Evolutionary conservation across 1,284 basidiomycete species (phyloP).

Genomic region (Phellinidium pouzarii): DNA sequence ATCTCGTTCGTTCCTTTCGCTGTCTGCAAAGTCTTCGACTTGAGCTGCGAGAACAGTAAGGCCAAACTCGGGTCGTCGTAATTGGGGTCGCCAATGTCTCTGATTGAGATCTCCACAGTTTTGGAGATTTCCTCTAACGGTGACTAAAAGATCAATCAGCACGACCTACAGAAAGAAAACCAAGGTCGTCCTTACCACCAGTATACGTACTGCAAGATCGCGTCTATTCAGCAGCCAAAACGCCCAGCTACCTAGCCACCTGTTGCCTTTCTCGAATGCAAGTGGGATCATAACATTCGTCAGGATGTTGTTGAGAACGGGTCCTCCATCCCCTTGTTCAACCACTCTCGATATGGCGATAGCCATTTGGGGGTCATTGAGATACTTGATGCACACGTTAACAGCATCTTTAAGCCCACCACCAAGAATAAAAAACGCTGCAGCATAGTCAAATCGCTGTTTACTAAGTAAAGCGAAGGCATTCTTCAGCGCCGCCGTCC

Average conservation of each 20-base stretch:
- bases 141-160: constrained; percentile 41
- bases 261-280: constrained; percentile 81
- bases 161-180: not conserved
- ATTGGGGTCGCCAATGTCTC: constrained; percentile 74
- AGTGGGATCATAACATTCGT: constrained; percentile 72
- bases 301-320: constrained; percentile 67
- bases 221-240: constrained; percentile 86
- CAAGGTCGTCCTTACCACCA: constrained; percentile 58
- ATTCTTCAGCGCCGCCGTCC: constrained; percentile 92
- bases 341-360: constrained; percentile 80
- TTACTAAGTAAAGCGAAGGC: constrained; percentile 91
- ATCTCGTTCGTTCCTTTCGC: constrained; percentile 89
- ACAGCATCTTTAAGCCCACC: constrained; percentile 87
- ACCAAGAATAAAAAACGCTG: constrained; percentile 94
- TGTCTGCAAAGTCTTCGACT: constrained; percentile 84
- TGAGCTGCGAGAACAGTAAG: constrained; percentile 84
- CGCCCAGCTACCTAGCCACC: constrained; percentile 96
- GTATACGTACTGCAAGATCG: constrained; percentile 79
- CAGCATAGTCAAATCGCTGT: constrained; percentile 93
- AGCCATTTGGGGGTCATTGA: constrained; percentile 87
- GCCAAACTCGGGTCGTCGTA: constrained; percentile 91
- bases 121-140: constrained; percentile 67
- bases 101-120: constrained; percentile 45
- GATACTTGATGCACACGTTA: constrained; percentile 83
- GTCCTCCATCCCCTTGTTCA: constrained; percentile 78